Base-by-base conservation (phyloP, 2,329 filamentous ascomycete species). In the Claviceps paspali region DNA sequence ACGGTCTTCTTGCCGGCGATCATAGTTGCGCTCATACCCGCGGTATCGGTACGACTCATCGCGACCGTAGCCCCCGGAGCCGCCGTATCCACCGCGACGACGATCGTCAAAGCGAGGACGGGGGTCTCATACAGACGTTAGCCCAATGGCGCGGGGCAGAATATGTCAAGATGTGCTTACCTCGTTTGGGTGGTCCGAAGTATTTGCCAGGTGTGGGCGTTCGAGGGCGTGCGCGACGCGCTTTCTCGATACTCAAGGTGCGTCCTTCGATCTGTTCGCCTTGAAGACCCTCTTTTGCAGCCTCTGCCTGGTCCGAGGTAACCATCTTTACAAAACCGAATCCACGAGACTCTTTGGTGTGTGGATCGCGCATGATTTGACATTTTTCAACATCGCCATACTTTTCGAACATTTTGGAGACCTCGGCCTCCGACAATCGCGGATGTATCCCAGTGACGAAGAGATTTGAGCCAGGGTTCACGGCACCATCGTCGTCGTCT, bases 251-350 rank as follows among this genome's bases (percentile, higher is more conserved):
- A 72, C 87, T 95, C 52, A 98, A 66, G 43, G 87, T 95, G 51
- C 91, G 82, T 43, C 91, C 91, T 56, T 98, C 88, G 47, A 95
- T 86, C 49, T 85, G 76, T 61, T 96, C 88, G 54, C 88, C 88
- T 61, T 96, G 88, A 23, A 98, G 73, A 38, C 83, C 88, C 54
- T 96, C 91, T 68, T 91, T 94, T 49, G 91, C 91, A 49, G 91
- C 87, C 61, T 98, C 91, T 46, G 91, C 91, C 62, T 94, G 83
- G 39, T 96, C 88, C 34, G 84, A 76, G 41, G 85, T 92, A 43
- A 86, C 78, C 88, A 98, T 96, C 70, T 98, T 96, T 59, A 98
- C 91, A 66, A 98, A 98, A 39, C 91, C 91, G 49, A 98, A 98
- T 48, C 91, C 91, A 62, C 91, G 91, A 50, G 88, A 96, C 64